phyloP scores from a whole-genome alignment of 2,329 filamentous ascomycete genomes.

The Incumbomyces delicatus region DNA sequence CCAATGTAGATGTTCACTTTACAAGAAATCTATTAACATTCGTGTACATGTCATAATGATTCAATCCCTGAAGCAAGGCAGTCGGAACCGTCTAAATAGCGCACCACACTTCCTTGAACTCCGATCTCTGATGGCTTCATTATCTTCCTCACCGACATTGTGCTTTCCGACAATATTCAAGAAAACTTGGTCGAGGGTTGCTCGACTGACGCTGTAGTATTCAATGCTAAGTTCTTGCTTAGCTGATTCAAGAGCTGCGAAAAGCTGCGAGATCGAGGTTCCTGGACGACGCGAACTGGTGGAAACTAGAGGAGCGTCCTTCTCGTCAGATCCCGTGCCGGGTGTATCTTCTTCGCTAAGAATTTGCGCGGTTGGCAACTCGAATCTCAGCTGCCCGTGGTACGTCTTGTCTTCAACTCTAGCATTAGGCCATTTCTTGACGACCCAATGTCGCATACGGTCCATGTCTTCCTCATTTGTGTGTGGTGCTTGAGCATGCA shows the following conservation, averaged over 20 bases:
- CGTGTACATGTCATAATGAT: too few species aligned
- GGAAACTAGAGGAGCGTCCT: background rate
- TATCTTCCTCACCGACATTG: slow-evolving; percentile 62
- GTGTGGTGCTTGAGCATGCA: slow-evolving; percentile 63
- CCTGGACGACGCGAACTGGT: background rate
- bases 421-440: slow-evolving; percentile 50
- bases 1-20: too few species aligned
- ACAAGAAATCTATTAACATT: too few species aligned
- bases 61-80: too few species aligned
- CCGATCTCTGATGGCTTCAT: background rate
- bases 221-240: slow-evolving; percentile 61
- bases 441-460: slow-evolving; percentile 57
- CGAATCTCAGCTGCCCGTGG: slow-evolving; percentile 79
- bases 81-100: too few species aligned
- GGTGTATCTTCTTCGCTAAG: background rate
- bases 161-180: slow-evolving; percentile 72
- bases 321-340: background rate
- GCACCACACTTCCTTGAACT: too few species aligned
- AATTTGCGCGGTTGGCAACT: slow-evolving; percentile 31
- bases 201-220: slow-evolving; percentile 79
- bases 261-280: slow-evolving; percentile 57
- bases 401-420: slow-evolving; percentile 63
- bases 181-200: slow-evolving; percentile 86
- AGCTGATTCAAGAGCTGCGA: slow-evolving; percentile 62
- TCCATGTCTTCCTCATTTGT: slow-evolving; percentile 61